A percentile compares a stretch with the other conserved stretches of the same genome.
Evolutionary conservation across 2,329 filamentous ascomycete genomes (phyloP).

Genomic region (Sporothrix sp.): DNA sequence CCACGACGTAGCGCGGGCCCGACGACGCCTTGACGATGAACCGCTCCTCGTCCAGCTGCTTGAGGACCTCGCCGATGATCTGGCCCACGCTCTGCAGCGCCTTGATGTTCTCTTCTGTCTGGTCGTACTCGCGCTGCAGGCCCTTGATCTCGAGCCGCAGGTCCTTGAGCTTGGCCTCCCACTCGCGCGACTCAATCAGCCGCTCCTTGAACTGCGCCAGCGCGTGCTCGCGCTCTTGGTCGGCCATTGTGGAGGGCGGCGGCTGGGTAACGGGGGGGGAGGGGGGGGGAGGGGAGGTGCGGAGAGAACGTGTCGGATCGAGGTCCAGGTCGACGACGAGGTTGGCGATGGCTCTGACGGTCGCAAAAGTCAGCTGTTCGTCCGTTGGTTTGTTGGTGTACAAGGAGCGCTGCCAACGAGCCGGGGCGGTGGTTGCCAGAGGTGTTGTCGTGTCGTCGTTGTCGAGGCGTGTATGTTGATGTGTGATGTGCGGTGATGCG

Average conservation of each 20-base stretch:
- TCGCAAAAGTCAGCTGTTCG: too few relatives aligned
- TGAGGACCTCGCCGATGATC: constrained; percentile 97
- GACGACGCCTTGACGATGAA: constrained; percentile 99
- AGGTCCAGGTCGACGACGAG: not conserved
- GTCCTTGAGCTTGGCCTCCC: constrained; percentile 94
- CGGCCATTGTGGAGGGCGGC: constrained; percentile 24
- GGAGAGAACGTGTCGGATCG: not conserved
- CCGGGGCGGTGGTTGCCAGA: not conserved
- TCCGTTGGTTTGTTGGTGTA: too few relatives aligned
- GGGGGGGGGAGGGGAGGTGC: not conserved
- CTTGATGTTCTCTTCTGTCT: constrained; percentile 99
- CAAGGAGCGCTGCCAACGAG: too few relatives aligned
- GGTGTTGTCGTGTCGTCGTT: not conserved
- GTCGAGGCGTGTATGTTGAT: not conserved
- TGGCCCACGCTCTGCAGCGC: constrained; percentile 96
- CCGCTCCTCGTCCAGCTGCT: constrained; percentile 97
- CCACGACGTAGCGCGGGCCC: constrained; percentile 93
- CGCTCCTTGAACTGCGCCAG: constrained; percentile 70
- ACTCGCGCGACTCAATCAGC: constrained; percentile 91
- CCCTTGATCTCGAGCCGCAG: constrained; percentile 93
- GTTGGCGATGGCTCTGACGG: not conserved
- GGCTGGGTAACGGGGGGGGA: not conserved
- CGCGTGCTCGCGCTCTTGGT: constrained; percentile 56
- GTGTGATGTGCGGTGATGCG: too few relatives aligned
- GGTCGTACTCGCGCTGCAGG: constrained; percentile 86